Evolutionary conservation across 306 rosid genomes (phyloP).

Genomic region (Ormosia emarginata): DNA sequence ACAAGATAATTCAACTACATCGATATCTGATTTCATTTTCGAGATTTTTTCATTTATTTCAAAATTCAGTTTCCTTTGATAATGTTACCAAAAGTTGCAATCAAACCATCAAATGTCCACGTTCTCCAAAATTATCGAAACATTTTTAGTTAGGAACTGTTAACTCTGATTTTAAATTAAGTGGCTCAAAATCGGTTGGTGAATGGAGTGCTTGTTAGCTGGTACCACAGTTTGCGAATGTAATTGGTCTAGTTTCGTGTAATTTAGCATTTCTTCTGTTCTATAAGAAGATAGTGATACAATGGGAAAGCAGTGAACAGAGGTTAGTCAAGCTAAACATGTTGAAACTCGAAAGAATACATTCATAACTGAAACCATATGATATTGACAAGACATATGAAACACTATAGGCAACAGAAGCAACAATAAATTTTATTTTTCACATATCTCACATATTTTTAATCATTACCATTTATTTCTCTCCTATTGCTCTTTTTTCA

Average conservation of each 20-base stretch:
- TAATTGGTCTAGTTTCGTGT: too few species aligned
- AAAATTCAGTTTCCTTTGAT: too few species aligned
- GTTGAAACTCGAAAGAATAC: neutral
- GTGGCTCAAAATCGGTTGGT: neutral
- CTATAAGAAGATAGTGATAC: neutral
- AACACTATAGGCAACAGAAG: neutral
- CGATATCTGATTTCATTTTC: neutral
- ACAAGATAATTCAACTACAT: too few species aligned
- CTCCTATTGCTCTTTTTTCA: neutral
- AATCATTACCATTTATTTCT: neutral
- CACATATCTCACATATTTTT: too few species aligned
- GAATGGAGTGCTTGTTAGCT: neutral
- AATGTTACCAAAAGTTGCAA: neutral
- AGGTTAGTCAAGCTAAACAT: neutral
- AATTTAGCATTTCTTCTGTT: neutral
- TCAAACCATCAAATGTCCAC: neutral
- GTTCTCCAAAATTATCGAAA: neutral
- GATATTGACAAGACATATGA: neutral
- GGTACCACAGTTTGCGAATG: too few species aligned
- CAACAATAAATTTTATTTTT: neutral
- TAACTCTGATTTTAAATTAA: neutral
- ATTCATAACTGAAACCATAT: neutral
- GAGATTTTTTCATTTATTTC: too few species aligned
- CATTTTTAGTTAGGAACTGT: neutral
- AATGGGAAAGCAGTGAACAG: neutral